Conservation (phyloP, 306 rosid species). For the Rubus parviflorus region DNA sequence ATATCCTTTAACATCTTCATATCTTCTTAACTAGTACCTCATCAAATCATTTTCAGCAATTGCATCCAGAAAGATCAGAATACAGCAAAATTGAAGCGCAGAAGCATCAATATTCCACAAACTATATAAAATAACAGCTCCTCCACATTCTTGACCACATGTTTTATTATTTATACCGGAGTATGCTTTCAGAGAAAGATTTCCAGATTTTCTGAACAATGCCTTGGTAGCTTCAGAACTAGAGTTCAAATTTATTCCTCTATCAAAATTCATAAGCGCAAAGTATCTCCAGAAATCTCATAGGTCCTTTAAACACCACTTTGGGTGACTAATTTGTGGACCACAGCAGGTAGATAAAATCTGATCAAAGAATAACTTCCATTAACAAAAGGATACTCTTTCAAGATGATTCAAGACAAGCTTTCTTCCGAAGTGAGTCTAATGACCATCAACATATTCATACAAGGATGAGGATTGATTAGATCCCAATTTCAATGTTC, state of each 20-base stretch:
- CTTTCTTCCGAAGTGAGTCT: background rate
- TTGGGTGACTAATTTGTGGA: background rate
- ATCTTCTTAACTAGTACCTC: no score
- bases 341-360: background rate
- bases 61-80: no score
- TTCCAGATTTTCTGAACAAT: background rate
- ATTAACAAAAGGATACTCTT: background rate
- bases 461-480: background rate
- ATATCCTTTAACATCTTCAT: no score
- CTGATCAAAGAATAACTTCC: background rate
- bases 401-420: background rate
- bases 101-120: no score
- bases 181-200: background rate
- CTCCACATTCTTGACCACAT: background rate
- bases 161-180: background rate
- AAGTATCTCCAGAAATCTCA: background rate
- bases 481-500: background rate
- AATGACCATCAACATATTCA: background rate
- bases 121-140: background rate
- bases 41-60: no score
- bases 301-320: background rate
- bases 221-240: background rate
- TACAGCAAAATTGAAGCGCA: no score
- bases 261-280: background rate
- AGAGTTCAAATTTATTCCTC: background rate